A percentile compares a stretch with the other conserved stretches of the same genome.
Conservation (phyloP, 2,329 filamentous ascomycete species). For the Aspergillus transmontanensis region DNA sequence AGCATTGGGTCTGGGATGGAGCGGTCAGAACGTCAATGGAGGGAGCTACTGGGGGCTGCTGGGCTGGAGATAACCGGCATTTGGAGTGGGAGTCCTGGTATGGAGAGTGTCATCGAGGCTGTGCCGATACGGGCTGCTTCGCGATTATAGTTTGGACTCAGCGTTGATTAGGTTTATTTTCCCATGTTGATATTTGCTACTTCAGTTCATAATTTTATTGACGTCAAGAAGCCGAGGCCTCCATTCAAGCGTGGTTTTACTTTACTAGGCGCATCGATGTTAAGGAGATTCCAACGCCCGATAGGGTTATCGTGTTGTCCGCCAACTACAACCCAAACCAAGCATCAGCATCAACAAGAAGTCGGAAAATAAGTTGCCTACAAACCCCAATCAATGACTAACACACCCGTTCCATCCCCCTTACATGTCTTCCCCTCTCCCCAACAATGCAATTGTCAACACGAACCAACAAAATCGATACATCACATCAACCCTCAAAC, state of each 20-base stretch:
- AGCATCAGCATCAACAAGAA: not conserved
- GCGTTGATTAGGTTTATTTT: not conserved
- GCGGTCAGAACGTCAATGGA: slow-evolving; percentile 37
- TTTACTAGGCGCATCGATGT: not conserved
- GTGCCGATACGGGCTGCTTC: slow-evolving; percentile 14
- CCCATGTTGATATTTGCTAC: not conserved
- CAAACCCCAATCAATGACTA: not conserved
- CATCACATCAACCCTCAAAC: not conserved
- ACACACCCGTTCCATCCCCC: not conserved
- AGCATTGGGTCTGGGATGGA: slow-evolving; percentile 37
- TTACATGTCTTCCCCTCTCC: not conserved
- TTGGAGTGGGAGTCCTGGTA: slow-evolving; percentile 29
- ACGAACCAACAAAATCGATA: not conserved
- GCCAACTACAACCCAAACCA: not conserved
- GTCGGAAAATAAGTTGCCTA: not conserved
- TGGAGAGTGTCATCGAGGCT: slow-evolving; percentile 35
- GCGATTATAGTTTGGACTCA: not conserved
- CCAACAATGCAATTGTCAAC: not conserved
- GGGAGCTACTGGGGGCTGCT: slow-evolving; percentile 27
- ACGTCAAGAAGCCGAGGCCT: not conserved
- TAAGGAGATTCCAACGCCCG: not conserved
- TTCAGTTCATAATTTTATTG: not conserved
- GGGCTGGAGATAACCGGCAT: slow-evolving; percentile 34
- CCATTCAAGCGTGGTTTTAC: no score
- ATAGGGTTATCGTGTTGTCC: not conserved